A percentile compares a stretch with the other conserved stretches of the same genome.
phyloP scores from a whole-genome alignment of 176 grass and related monocot genomes.

The Oryza meridionalis region DNA sequence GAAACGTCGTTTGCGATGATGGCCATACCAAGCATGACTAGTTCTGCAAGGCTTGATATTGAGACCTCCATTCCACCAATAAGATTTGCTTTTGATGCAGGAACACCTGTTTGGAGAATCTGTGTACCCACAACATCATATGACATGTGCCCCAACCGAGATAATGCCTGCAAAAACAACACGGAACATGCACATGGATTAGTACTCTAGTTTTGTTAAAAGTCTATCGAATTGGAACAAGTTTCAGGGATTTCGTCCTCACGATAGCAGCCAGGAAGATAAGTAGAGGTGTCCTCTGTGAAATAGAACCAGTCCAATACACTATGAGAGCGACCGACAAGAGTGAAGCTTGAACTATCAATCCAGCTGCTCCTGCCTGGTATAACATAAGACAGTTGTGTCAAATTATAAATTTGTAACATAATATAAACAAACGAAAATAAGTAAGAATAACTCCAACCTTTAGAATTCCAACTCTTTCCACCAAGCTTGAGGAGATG shows the following conservation, averaged over 20 bases:
- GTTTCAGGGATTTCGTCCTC: slow-evolving; percentile 39
- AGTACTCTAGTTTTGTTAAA: not conserved
- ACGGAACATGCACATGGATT: slow-evolving; percentile 17
- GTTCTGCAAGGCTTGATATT: slow-evolving; percentile 92
- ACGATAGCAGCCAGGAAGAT: slow-evolving; percentile 91
- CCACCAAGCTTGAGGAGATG: slow-evolving; percentile 81
- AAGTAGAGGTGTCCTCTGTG: slow-evolving; percentile 59
- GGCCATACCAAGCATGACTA: slow-evolving; percentile 89
- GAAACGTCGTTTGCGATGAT: slow-evolving; percentile 89
- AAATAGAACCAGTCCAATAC: slow-evolving; percentile 86
- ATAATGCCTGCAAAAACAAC: slow-evolving; percentile 66
- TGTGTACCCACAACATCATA: slow-evolving; percentile 96
- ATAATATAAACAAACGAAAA: slow-evolving; percentile 7
- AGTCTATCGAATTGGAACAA: slow-evolving; percentile 17
- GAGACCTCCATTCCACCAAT: slow-evolving; percentile 91
- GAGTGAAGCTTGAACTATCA: slow-evolving; percentile 92
- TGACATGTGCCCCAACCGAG: slow-evolving; percentile 92
- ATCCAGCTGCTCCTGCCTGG: slow-evolving; percentile 92
- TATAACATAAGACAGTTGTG: slow-evolving; percentile 29
- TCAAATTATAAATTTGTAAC: slow-evolving; percentile 7
- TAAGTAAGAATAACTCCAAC: slow-evolving; percentile 46
- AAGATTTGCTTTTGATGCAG: slow-evolving; percentile 88
- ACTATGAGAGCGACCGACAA: slow-evolving; percentile 69
- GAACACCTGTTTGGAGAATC: slow-evolving; percentile 93
- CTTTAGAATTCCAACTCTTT: slow-evolving; percentile 95